phyloP scores from a whole-genome alignment of 305 asterid genomes.

The Solanum hybrid region DNA sequence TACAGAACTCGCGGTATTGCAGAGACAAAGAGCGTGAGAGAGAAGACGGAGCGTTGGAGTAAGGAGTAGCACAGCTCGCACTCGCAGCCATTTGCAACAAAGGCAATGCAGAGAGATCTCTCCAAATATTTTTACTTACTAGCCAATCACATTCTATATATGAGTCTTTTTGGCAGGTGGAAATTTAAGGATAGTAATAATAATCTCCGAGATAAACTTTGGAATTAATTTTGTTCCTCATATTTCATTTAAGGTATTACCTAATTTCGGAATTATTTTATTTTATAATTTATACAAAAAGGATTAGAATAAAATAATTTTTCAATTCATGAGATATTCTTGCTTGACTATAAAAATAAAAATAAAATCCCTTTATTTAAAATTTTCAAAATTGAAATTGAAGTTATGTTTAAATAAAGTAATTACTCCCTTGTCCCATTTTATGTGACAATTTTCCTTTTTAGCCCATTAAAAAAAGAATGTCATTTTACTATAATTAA shows the following conservation, averaged over 20 bases:
- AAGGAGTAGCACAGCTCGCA: slow-evolving; percentile 5
- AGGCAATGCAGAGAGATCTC: neutral
- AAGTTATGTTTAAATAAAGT: neutral
- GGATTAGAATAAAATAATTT: neutral
- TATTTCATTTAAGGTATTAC: neutral
- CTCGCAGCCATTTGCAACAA: slow-evolving; percentile 26
- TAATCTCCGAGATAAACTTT: neutral
- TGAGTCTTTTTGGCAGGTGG: neutral
- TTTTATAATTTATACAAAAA: neutral
- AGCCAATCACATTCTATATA: neutral
- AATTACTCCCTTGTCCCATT: neutral
- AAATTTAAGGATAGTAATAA: neutral
- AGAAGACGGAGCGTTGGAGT: slow-evolving; percentile 15
- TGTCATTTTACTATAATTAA: too few species aligned
- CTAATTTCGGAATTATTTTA: neutral
- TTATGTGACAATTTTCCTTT: neutral
- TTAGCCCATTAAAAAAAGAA: neutral
- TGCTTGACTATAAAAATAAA: neutral
- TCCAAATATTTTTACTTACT: neutral
- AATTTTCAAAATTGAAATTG: neutral
- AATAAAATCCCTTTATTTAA: neutral
- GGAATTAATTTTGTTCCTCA: neutral
- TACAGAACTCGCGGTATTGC: neutral
- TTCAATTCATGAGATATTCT: neutral
- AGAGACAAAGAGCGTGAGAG: slow-evolving; percentile 18